Conservation (phyloP, 345 rosid species). For the Hirschfeldia incana region DNA sequence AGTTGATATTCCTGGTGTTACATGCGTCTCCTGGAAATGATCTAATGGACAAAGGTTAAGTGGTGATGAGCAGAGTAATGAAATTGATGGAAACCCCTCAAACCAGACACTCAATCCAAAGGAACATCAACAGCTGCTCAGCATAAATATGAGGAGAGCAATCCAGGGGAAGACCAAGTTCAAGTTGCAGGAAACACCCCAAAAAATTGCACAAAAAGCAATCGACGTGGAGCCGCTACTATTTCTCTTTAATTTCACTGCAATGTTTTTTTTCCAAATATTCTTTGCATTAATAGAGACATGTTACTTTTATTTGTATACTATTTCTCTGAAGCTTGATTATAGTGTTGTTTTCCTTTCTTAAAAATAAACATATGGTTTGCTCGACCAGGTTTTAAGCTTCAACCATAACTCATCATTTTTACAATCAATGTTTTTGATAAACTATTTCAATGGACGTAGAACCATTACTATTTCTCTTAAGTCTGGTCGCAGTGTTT, state of each 20-base stretch:
- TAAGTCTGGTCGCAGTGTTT: not conserved
- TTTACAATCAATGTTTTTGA: not conserved
- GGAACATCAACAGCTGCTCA: not conserved
- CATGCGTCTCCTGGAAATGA: not conserved
- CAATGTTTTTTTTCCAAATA: not conserved
- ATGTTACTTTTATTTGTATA: not conserved
- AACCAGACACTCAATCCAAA: not conserved
- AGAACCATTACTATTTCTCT: not conserved
- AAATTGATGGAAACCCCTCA: not conserved
- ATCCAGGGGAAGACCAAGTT: not conserved
- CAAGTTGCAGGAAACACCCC: no score
- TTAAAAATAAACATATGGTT: not conserved
- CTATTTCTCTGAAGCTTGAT: not conserved
- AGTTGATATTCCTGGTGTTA: not conserved
- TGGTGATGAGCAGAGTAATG: not conserved
- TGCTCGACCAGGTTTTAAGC: not conserved
- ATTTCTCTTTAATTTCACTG: not conserved
- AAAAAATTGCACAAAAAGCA: not conserved
- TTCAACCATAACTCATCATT: not conserved
- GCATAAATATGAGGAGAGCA: not conserved
- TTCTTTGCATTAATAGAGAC: not conserved
- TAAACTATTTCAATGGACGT: not conserved
- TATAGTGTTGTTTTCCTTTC: not conserved
- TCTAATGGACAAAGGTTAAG: not conserved
- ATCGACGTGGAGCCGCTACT: no score